These are phyloP conservation scores for Colletotrichum liaoningense DNA, from an alignment of 2,329 filamentous ascomycete genomes.

Conservation along the genomic window DNA sequence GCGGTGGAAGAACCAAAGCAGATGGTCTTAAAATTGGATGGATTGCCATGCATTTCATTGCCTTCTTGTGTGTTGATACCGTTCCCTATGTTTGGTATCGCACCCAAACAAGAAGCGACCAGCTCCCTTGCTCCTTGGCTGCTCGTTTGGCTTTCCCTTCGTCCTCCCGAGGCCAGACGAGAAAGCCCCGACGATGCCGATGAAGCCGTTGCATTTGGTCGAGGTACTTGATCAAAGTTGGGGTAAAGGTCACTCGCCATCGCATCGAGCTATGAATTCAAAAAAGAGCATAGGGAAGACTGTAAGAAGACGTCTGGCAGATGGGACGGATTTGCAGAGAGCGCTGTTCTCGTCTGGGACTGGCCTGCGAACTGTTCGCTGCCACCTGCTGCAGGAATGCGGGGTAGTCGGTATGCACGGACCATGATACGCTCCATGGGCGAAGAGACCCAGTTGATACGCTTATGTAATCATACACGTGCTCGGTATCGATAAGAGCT, in stretches of 20 bases:
- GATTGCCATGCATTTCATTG: neutral
- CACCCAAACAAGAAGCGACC: neutral
- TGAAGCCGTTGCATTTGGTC: conserved; percentile 5
- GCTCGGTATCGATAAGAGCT: neutral
- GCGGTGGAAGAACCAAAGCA: neutral
- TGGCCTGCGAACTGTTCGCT: conserved; percentile 11
- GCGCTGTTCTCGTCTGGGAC: conserved; percentile 8
- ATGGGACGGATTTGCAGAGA: neutral
- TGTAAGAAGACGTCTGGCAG: neutral
- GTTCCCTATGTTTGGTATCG: neutral
- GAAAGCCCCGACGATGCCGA: conserved; percentile 33
- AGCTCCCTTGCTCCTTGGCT: neutral
- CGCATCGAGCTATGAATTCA: neutral
- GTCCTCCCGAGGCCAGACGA: conserved; percentile 26
- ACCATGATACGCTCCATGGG: neutral
- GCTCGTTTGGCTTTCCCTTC: neutral
- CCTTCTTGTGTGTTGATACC: neutral
- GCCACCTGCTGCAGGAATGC: conserved; percentile 23
- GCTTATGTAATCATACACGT: neutral
- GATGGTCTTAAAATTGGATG: no score
- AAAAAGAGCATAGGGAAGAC: neutral
- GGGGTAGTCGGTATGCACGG: conserved; percentile 8
- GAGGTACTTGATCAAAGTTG: conserved; percentile 5
- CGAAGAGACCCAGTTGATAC: neutral
- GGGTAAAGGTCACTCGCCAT: conserved; percentile 7